phyloP scores from a whole-genome alignment of 116 monocot species.

The Posidonia oceanica region DNA sequence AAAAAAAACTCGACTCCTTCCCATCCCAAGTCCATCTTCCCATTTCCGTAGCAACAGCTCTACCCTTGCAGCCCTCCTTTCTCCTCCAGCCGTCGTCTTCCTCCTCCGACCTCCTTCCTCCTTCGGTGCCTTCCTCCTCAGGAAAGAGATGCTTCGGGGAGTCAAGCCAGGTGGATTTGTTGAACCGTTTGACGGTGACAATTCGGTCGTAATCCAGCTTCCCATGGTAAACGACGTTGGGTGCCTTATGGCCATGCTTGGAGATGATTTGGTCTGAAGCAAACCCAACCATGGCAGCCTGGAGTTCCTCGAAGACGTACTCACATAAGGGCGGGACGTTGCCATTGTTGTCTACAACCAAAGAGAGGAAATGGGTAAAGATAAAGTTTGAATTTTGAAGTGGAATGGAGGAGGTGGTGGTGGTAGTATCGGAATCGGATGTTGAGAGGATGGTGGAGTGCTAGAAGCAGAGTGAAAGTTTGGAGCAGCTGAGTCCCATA shows the following conservation, averaged over 20 bases:
- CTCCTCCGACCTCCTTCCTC: no score
- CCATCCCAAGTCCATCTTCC: no score
- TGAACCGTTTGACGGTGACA: conserved; percentile 75
- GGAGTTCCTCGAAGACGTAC: conserved; percentile 58
- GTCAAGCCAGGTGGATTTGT: conserved; percentile 66
- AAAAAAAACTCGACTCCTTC: no score
- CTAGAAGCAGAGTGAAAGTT: conserved; percentile 44
- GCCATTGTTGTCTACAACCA: neutral
- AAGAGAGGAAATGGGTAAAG: neutral
- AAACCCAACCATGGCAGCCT: conserved; percentile 58
- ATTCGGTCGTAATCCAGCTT: conserved; percentile 15
- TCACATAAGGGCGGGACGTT: conserved; percentile 35
- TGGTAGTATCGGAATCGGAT: conserved; percentile 15
- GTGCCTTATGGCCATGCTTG: conserved; percentile 83
- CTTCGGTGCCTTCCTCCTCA: no score
- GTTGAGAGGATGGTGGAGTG: conserved; percentile 15
- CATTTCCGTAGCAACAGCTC: no score
- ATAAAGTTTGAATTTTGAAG: neutral
- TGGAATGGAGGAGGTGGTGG: neutral
- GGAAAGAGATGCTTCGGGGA: neutral
- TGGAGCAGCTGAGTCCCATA: conserved; percentile 63
- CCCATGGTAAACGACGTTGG: conserved; percentile 69
- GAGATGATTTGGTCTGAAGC: conserved; percentile 57
- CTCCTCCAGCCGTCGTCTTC: no score
- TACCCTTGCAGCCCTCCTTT: no score